These are phyloP conservation scores for Neonectria hederae DNA, from an alignment of 2,329 filamentous ascomycete species.

Conservation along the genomic window DNA sequence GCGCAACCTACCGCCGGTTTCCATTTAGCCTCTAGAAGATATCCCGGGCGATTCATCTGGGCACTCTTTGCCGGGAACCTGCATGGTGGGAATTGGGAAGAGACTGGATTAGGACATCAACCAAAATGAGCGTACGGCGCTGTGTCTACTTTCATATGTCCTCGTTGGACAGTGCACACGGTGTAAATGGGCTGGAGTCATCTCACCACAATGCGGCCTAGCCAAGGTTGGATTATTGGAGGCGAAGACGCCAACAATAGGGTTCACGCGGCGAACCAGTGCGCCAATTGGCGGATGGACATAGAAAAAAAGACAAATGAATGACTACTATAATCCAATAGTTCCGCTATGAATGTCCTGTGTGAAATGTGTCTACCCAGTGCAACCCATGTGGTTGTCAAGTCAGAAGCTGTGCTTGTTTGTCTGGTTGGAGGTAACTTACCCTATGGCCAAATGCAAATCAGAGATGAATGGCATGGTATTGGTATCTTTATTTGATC, in stretches of 20 bases:
- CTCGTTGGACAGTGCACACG: constrained; percentile 21
- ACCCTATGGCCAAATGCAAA: not conserved
- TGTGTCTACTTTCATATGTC: constrained; percentile 14
- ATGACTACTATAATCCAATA: not conserved
- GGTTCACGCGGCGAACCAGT: not conserved
- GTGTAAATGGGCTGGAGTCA: constrained; percentile 19
- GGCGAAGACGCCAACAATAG: not conserved
- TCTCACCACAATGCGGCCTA: constrained; percentile 1
- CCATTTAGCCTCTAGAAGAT: not conserved
- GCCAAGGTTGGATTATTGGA: constrained; percentile 4
- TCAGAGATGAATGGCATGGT: too few species aligned
- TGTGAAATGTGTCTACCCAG: not conserved
- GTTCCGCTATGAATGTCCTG: too few species aligned
- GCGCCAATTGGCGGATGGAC: not conserved
- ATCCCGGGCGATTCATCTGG: not conserved
- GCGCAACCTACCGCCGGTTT: not conserved
- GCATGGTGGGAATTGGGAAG: constrained; percentile 8
- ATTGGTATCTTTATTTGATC: too few species aligned
- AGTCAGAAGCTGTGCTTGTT: not conserved
- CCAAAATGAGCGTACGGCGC: not conserved
- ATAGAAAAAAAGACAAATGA: constrained; percentile 9
- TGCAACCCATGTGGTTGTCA: not conserved
- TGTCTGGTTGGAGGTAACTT: not conserved
- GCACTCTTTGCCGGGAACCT: not conserved
- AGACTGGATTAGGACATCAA: constrained; percentile 14